Percentiles rank a stretch among this genome's conserved stretches.
Conservation (phyloP, 208 protist genomes). For the Trypanosoma cruzi region DNA sequence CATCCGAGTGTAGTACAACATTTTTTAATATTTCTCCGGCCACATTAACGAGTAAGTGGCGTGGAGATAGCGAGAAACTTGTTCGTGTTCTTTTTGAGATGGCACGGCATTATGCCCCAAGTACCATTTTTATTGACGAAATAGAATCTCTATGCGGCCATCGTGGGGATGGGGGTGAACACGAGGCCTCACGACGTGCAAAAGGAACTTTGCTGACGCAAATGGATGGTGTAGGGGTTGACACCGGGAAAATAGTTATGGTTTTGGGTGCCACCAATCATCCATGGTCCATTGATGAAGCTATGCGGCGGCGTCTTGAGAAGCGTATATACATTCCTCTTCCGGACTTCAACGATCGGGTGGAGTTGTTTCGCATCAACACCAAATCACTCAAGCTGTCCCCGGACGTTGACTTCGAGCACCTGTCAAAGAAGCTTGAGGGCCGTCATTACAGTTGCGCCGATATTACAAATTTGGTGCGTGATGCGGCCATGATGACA, state of each 20-base stretch:
- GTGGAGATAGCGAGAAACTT: constrained; percentile 95
- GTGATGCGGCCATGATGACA: constrained; percentile 94
- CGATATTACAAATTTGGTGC: constrained; percentile 91
- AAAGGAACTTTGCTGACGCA: constrained; percentile 99
- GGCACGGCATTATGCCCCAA: constrained; percentile 88
- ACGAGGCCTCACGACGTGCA: constrained; percentile 95
- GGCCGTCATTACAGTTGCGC: constrained; percentile 89
- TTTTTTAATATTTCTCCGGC: constrained; percentile 96
- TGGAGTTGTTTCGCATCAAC: constrained; percentile 89
- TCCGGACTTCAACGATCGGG: constrained; percentile 67
- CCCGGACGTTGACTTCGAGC: constrained; percentile 76
- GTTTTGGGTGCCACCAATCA: constrained; percentile 94
- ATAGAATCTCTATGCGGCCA: constrained; percentile 94
- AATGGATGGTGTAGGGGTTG: constrained; percentile 91
- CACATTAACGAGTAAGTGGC: constrained; percentile 94
- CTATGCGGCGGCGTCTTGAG: constrained; percentile 90
- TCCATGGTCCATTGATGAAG: constrained; percentile 94
- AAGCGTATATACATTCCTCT: constrained; percentile 95
- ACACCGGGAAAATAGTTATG: constrained; percentile 85
- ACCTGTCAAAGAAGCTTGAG: constrained; percentile 76
- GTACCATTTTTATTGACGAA: constrained; percentile 96
- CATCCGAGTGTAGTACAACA: constrained; percentile 88
- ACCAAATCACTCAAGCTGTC: constrained; percentile 68
- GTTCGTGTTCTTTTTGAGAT: constrained; percentile 94
- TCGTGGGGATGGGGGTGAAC: constrained; percentile 79